A percentile compares a stretch with the other conserved stretches of the same genome.
Conservation (phyloP, 1,284 basidiomycete genomes). For the Ceratorhiza oryzae-sativae region DNA sequence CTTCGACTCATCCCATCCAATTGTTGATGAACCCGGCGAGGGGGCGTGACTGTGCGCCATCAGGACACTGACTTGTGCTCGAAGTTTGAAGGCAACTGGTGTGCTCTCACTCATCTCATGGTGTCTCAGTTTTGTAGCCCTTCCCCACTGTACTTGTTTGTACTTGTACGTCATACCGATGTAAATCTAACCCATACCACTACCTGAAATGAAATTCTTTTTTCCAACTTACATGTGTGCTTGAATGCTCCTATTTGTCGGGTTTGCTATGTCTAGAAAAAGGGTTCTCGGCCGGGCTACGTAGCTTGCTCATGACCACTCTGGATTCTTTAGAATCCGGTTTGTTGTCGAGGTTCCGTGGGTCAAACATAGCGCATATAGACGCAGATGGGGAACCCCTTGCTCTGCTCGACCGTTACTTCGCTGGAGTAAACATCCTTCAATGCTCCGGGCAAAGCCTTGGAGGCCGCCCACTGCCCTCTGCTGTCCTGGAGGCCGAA, state of each 20-base stretch:
- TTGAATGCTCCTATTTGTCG: neutral
- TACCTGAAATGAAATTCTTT: constrained; percentile 24
- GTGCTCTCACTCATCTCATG: constrained; percentile 50
- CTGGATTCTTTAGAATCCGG: too few relatives aligned
- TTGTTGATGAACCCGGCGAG: constrained; percentile 6
- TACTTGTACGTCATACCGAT: constrained; percentile 8
- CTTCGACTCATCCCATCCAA: neutral
- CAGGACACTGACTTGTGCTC: constrained; percentile 35
- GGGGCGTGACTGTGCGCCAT: neutral
- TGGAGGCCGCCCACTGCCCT: too few relatives aligned
- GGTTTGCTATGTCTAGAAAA: too few relatives aligned
- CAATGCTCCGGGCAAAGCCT: too few relatives aligned
- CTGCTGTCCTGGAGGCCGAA: too few relatives aligned
- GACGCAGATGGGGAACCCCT: too few relatives aligned
- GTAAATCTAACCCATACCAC: neutral
- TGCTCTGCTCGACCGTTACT: too few relatives aligned
- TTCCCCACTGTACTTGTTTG: constrained; percentile 26
- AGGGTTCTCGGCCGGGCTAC: too few relatives aligned
- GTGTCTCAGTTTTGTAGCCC: constrained; percentile 28
- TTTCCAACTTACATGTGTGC: neutral
- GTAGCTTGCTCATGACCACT: too few relatives aligned
- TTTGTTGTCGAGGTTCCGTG: too few relatives aligned
- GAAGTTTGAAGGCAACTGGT: constrained; percentile 44
- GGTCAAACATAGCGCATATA: too few relatives aligned
- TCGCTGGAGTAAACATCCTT: too few relatives aligned